A percentile compares a stretch with the other conserved stretches of the same genome.
These are phyloP conservation scores for Arachis monticola DNA, from an alignment of 331 rosid species.

Conservation along the genomic window DNA sequence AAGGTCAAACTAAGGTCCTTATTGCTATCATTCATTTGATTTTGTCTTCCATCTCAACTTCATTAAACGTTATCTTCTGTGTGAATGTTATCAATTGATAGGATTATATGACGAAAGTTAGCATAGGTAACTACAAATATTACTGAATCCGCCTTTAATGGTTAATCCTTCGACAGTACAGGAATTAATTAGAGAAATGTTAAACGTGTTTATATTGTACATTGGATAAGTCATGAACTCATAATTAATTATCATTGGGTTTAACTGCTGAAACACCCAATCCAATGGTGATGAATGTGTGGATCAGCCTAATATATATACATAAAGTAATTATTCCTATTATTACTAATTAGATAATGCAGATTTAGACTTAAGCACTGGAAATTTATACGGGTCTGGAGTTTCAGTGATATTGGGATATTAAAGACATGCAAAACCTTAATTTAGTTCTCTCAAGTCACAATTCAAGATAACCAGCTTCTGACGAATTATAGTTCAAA, in stretches of 20 bases:
- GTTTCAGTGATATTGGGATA: neutral
- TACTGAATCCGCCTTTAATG: neutral
- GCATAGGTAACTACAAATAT: neutral
- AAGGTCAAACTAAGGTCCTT: conserved; percentile 15
- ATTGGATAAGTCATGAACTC: too few species aligned
- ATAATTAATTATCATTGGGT: too few species aligned
- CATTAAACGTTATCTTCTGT: neutral
- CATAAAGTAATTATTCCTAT: too few species aligned
- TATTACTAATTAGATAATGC: neutral
- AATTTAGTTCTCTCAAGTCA: neutral
- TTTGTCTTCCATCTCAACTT: neutral
- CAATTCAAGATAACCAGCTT: conserved; percentile 3
- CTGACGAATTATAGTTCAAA: neutral
- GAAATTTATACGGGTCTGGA: neutral
- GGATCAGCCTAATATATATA: too few species aligned
- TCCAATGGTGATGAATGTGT: too few species aligned
- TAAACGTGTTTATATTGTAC: too few species aligned
- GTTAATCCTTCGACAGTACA: neutral
- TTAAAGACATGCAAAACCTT: neutral
- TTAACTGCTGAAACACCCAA: too few species aligned
- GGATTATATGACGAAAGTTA: neutral
- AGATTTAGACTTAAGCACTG: neutral
- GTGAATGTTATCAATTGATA: neutral
- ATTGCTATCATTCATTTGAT: conserved; percentile 14
- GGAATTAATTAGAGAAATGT: neutral